Conservation (phyloP, 768 basidiomycete genomes). For the Tylopilus sp. region DNA sequence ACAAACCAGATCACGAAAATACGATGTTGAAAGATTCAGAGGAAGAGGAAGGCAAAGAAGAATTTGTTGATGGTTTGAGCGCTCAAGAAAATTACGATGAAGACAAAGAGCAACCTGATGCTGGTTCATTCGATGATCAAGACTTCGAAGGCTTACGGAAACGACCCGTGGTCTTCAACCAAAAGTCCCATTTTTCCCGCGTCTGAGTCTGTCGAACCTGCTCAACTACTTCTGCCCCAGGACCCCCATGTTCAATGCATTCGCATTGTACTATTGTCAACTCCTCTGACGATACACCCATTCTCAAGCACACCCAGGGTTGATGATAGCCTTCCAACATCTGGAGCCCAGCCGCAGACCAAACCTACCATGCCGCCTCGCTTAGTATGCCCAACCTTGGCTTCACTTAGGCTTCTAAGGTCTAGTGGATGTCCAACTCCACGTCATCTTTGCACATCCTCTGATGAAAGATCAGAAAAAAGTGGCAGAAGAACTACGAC, state of each 20-base stretch:
- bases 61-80: conserved; percentile 34
- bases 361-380: conserved; percentile 55
- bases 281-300: conserved; percentile 7
- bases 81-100: conserved; percentile 37
- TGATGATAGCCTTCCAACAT: conserved; percentile 3
- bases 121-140: conserved; percentile 11
- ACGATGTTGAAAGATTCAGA: conserved; percentile 28
- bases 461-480: conserved; percentile 15
- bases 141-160: conserved; percentile 11
- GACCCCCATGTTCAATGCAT: conserved; percentile 4
- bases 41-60: conserved; percentile 33
- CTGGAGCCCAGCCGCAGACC: conserved; percentile 8
- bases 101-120: conserved; percentile 27
- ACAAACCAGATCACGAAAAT: conserved; percentile 20
- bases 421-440: conserved; percentile 11
- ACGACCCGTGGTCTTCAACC: neutral
- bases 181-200: conserved; percentile 3
- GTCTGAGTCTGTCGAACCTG: neutral
- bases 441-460: conserved; percentile 14
- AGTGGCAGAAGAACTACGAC: conserved; percentile 27
- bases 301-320: conserved; percentile 16
- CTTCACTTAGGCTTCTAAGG: conserved; percentile 23
- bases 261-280: conserved; percentile 4
- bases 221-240: conserved; percentile 6
- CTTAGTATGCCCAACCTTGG: conserved; percentile 61